phyloP scores from a whole-genome alignment of 805 yeast genomes.

The Scheffersomyces spartinae region DNA sequence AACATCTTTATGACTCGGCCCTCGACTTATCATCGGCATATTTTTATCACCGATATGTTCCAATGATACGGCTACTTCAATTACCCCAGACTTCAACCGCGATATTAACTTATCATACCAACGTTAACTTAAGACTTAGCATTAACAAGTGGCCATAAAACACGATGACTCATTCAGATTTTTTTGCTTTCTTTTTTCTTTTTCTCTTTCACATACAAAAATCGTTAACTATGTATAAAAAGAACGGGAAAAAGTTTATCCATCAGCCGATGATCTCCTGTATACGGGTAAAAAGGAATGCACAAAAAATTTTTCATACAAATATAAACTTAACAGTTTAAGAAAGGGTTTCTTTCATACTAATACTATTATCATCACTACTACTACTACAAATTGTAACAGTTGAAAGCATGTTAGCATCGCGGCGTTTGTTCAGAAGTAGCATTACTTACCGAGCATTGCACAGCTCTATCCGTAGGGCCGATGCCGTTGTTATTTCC shows the following conservation, averaged over 20 bases:
- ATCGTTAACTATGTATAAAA: neutral
- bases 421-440: no score
- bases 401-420: no score
- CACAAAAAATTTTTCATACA: neutral
- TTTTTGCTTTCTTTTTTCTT: neutral
- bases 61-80: neutral
- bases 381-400: no score
- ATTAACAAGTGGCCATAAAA: neutral
- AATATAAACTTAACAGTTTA: neutral
- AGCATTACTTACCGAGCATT: conserved; percentile 2
- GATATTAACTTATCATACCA: neutral
- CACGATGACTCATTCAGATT: no score
- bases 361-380: no score
- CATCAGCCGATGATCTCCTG: neutral
- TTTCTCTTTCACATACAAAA: neutral
- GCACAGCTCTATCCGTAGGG: conserved; percentile 5
- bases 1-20: neutral
- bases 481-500: conserved; percentile 27
- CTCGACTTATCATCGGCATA: neutral
- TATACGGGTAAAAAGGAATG: neutral
- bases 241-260: neutral
- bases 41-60: neutral
- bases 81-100: neutral
- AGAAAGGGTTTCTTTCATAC: no score
- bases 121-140: neutral